Percentiles rank a stretch among this genome's conserved stretches.
phyloP scores from a whole-genome alignment of 169 alveolate species.

The Eimeria praecox region DNA sequence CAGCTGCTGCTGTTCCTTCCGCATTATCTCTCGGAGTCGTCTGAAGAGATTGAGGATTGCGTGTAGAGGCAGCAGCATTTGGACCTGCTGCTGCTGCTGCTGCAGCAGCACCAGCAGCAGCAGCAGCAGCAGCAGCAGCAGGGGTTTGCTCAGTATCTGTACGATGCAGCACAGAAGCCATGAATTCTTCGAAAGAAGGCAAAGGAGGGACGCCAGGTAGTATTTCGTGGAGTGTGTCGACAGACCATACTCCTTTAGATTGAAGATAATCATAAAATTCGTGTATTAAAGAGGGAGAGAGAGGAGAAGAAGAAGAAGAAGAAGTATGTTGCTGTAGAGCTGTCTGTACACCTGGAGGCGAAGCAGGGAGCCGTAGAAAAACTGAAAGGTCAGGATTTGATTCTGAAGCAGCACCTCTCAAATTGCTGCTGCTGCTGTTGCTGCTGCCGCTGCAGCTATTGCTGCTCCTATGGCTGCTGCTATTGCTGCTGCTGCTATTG shows the following conservation, averaged over 20 bases:
- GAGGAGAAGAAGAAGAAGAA: background rate
- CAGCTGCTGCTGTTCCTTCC: background rate
- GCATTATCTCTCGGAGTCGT: background rate
- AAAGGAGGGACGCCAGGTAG: background rate
- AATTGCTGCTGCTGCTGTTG: background rate
- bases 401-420: background rate
- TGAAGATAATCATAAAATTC: background rate
- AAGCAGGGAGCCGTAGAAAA: background rate
- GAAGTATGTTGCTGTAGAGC: background rate
- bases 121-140: slow-evolving; percentile 30
- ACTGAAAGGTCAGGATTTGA: too few species aligned
- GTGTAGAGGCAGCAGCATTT: background rate
- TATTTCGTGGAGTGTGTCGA: background rate
- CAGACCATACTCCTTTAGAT: background rate
- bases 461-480: background rate
- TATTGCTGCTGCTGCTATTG: background rate
- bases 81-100: background rate
- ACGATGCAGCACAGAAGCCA: background rate
- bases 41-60: background rate
- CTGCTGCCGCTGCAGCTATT: background rate
- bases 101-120: background rate
- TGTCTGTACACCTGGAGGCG: slow-evolving; percentile 24
- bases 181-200: background rate
- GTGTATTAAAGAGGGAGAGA: background rate
- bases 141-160: background rate